These are phyloP conservation scores for Cladobotryum mycophilum DNA, from an alignment of 2,329 filamentous ascomycete species.

Conservation along the genomic window DNA sequence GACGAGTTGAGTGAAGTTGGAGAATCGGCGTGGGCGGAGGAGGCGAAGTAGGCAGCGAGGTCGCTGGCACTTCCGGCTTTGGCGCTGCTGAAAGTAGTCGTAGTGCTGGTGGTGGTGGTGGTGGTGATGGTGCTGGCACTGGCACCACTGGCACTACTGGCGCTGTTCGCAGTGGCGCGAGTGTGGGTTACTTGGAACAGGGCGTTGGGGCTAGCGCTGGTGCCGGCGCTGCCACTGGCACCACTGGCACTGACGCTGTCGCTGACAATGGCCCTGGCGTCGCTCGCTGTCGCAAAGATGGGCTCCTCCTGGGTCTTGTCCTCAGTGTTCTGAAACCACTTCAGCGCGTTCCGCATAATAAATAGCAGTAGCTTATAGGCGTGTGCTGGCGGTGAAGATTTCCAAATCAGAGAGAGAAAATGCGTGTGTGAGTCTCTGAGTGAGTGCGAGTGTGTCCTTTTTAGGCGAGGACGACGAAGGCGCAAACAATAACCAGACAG, in stretches of 20 bases:
- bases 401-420: no score
- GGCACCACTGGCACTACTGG: not conserved
- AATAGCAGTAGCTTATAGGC: not conserved
- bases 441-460: no score
- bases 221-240: not conserved
- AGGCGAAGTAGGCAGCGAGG: slow-evolving; percentile 13
- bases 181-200: not conserved
- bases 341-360: slow-evolving; percentile 19
- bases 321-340: slow-evolving; percentile 24
- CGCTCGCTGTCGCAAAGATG: slow-evolving; percentile 3
- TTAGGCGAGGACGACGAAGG: not conserved
- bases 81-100: not conserved
- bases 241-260: slow-evolving; percentile 8
- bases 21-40: slow-evolving; percentile 24
- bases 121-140: not conserved
- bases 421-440: no score
- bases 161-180: slow-evolving; percentile 5
- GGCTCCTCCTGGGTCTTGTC: slow-evolving; percentile 13
- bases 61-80: slow-evolving; percentile 7
- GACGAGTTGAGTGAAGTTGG: slow-evolving; percentile 28
- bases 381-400: no score
- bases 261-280: slow-evolving; percentile 7
- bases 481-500: not conserved
- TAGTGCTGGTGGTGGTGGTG: not conserved
- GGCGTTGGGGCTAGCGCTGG: slow-evolving; percentile 3